Base-by-base conservation (phyloP, 2,329 filamentous ascomycete genomes). In the Chaetothyriales sp. region DNA sequence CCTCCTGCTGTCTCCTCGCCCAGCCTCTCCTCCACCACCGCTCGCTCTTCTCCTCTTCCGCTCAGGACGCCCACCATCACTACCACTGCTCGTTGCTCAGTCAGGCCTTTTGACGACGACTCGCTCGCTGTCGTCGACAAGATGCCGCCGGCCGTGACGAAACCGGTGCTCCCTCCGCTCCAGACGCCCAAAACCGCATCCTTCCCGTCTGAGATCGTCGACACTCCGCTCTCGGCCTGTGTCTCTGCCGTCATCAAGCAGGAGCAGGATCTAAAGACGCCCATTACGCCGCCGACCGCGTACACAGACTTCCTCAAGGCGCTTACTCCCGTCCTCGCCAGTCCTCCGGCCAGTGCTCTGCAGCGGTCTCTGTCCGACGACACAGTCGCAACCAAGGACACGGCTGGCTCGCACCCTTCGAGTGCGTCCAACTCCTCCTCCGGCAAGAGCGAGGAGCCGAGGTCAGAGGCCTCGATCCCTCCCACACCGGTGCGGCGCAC, bases 301-400 rank as follows among this genome's bases (percentile, higher is more conserved):
- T 97, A 97, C 66, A 84, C 87, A 60, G 89, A 97, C 64, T 97
- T 95, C 65, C 81, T 97, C 57, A 90, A 89, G 70, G 82, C 83
- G 54, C 81, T 94, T 70, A 83, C 78, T 1, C 78, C 78, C 0
- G 73, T 83, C 18, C 74, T 89, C 53, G 80, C 82, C 64, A 88
- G 83, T 57, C 85, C 86, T 7, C 70, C 60, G 70, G 75, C 29
- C 74, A 80, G 55, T 75, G 73, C 66, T 76, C 53, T 62, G 15
- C 54, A 56, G 29, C 49, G 58, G 53, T 56, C 63, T 10, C 65
- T 64, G 6, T 71, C 68, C 6, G 63, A 66, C 46, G 70, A 71
- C 2, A 65, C 68, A n/a, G 71, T 66, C 29, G 65, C 67, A 33
- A 66, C 63, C 4, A 57, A 57, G 46, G 67, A 67, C 52, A 61